Conservation (phyloP, 352 stramenopile species). For the Phytophthora melonis region DNA sequence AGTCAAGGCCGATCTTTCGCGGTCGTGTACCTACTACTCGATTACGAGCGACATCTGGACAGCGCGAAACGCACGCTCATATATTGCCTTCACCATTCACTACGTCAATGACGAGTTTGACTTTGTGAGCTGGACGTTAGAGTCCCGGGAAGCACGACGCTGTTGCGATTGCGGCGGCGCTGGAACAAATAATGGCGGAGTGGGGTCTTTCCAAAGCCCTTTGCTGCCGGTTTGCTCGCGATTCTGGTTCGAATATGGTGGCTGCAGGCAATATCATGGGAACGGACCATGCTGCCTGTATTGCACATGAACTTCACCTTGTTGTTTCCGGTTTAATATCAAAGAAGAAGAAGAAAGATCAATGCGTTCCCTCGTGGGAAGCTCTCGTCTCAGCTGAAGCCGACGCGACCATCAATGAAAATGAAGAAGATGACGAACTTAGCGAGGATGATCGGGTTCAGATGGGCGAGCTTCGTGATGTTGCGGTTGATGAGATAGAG, state of each 20-base stretch:
- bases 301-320: conserved; percentile 24
- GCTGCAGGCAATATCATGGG: conserved; percentile 4
- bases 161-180: conserved; percentile 5
- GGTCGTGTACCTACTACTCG: conserved; percentile 14
- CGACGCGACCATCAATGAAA: not conserved
- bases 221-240: conserved; percentile 10
- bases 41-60: conserved; percentile 29
- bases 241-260: conserved; percentile 22
- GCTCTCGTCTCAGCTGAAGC: not conserved
- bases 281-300: conserved; percentile 7
- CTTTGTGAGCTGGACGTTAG: conserved; percentile 7
- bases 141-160: conserved; percentile 18
- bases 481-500: conserved; percentile 10
- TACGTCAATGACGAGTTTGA: conserved; percentile 14
- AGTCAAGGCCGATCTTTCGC: conserved; percentile 1
- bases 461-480: not conserved
- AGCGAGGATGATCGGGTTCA: conserved; percentile 1
- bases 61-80: conserved; percentile 9
- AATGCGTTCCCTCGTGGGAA: not conserved
- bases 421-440: conserved; percentile 18
- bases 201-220: not conserved
- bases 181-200: conserved; percentile 12
- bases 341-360: conserved; percentile 7
- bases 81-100: conserved; percentile 26
- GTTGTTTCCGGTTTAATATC: not conserved